Base-by-base conservation (phyloP, 257 asterid genomes). In the Catharanthus roseus region DNA sequence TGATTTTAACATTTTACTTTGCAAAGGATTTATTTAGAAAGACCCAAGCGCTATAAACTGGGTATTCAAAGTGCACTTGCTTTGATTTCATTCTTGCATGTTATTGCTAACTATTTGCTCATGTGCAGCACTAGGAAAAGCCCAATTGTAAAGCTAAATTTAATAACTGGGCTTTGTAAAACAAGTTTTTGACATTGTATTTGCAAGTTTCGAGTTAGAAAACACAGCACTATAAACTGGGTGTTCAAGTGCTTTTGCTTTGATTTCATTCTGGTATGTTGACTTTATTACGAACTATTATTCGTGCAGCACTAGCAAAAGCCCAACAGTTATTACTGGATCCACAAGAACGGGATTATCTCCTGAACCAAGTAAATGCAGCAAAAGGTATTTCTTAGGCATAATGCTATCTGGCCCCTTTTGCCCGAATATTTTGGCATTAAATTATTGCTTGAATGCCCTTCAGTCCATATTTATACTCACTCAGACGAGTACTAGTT, bases 261-360 rank as follows among this genome's bases (percentile, higher is more conserved):
- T 58, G 63, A 42, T 26, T 39, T 51, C 19, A 36, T 44, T 66
- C 49, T 49, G n/a, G 9, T 31, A 28, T 68, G 10, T 41, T 21
- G 41, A n/a, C 19, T 28, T 6, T 16, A 6, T 68, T 53, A 75
- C 42, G 24, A 49, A 55, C 69, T 55, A 67, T 60, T 74, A 64
- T 47, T 79, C 36, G 47, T 82, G 77, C 96, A 91, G 99, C 99
- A 8, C 83, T 95, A 75, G 96, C 96, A 54, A 91, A 89, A 84
- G 97, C 99, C 57, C 99, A 95, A 74, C 96, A 95, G 79, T 21
- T 89, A 78, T 74, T 95, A 65, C 91, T 88, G 64, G 97, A 95
- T 76, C 88, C 88, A 26, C 90, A 87, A 80, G 99, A 95, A 86
- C 92, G 99, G 81, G 96, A 89, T 6, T 95, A 91, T 84, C 71